Percentiles rank a stretch among this genome's conserved stretches.
Evolutionary conservation across 441 rosid species (phyloP).

Genomic region (Hypseocharis bilobata): DNA sequence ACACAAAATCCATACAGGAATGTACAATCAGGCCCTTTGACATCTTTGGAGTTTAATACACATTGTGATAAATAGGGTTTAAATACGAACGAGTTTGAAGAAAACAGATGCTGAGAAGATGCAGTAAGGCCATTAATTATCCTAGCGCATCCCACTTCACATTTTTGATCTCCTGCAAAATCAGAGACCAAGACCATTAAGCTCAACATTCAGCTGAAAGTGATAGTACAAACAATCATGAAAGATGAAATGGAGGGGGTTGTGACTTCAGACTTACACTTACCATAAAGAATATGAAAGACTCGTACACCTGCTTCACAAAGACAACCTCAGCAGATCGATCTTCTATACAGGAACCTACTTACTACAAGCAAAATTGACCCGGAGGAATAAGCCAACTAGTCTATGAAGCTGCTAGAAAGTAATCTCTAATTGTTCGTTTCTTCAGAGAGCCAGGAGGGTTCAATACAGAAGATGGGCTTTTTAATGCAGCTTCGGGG

Average conservation of each 20-base stretch:
- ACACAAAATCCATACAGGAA: too few species aligned
- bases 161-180: background rate
- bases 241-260: too few species aligned
- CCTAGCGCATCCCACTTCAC: too few species aligned
- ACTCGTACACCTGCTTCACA: background rate
- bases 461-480: constrained; percentile 76
- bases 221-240: background rate
- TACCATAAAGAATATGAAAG: background rate
- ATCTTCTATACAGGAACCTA: constrained; percentile 6
- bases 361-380: background rate
- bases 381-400: background rate
- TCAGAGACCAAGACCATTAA: background rate
- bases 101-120: background rate
- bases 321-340: background rate
- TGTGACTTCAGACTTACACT: too few species aligned
- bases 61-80: background rate
- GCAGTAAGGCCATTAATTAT: background rate
- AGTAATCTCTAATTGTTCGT: constrained; percentile 78
- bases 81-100: too few species aligned
- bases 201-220: background rate
- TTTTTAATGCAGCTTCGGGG: constrained; percentile 48
- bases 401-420: constrained; percentile 37
- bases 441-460: constrained; percentile 81
- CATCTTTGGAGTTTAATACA: background rate
- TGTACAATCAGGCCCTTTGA: background rate